Evolutionary conservation across 208 protist species (phyloP).

Genomic region (Naegleria fowleri): DNA sequence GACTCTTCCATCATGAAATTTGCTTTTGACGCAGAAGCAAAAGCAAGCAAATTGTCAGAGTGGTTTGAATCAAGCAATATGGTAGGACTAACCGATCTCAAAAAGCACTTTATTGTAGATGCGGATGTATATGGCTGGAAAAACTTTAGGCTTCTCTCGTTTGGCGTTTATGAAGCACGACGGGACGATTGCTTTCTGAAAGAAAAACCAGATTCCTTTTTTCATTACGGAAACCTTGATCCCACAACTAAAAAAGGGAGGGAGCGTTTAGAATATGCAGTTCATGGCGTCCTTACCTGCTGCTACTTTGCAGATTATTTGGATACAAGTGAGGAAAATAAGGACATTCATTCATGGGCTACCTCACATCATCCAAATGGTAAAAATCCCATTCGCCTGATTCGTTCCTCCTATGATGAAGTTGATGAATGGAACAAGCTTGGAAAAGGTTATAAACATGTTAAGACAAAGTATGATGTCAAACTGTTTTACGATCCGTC

Average conservation of each 20-base stretch:
- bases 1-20: background rate
- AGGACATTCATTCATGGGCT: background rate
- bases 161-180: background rate
- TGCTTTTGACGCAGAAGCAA: background rate
- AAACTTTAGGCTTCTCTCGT: background rate
- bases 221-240: background rate
- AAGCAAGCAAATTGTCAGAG: background rate
- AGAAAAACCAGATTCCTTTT: background rate
- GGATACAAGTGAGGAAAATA: background rate
- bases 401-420: background rate
- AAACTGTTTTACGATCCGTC: too few relatives aligned
- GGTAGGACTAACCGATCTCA: background rate
- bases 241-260: background rate
- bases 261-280: background rate
- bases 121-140: background rate
- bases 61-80: background rate
- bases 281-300: background rate
- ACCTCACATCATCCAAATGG: background rate
- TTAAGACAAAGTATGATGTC: background rate
- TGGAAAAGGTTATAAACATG: background rate
- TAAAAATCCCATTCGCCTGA: background rate
- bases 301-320: background rate
- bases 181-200: background rate
- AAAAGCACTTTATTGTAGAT: background rate
- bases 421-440: background rate